Conservation (phyloP, 2,329 filamentous ascomycete genomes). For the Endothia cerciana region DNA sequence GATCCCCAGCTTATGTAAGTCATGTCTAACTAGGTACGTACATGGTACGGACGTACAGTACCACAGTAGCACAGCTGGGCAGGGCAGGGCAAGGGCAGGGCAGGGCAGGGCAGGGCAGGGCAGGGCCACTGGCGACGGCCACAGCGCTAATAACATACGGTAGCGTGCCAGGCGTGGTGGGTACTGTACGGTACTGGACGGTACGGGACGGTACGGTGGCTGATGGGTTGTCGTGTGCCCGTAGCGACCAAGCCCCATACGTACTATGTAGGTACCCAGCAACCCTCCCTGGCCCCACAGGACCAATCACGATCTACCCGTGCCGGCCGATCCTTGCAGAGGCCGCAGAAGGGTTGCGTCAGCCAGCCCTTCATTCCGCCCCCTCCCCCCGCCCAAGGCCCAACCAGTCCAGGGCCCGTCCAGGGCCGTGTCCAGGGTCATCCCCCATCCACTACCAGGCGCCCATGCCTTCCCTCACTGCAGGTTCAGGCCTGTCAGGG, state of each 20-base stretch:
- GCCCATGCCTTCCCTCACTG: not conserved
- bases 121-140: too few species aligned
- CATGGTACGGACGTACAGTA: too few species aligned
- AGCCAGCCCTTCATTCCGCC: slow-evolving; percentile 2
- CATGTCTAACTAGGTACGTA: too few species aligned
- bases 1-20: too few species aligned
- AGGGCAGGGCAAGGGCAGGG: too few species aligned
- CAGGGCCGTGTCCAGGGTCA: not conserved
- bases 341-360: not conserved
- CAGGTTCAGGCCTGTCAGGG: not conserved
- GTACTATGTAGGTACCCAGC: not conserved
- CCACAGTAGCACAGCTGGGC: too few species aligned
- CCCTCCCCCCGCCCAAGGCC: not conserved
- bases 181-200: too few species aligned
- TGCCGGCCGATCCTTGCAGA: not conserved
- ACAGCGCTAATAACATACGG: not conserved
- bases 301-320: slow-evolving; percentile 3
- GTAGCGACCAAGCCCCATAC: too few species aligned
- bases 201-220: too few species aligned
- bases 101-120: not conserved
- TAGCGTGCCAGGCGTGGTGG: not conserved
- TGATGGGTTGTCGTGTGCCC: too few species aligned
- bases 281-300: not conserved
- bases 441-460: not conserved
- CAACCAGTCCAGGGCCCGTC: not conserved